Conservation (phyloP, 2,329 filamentous ascomycete genomes). For the Bipolaris oryzae region DNA sequence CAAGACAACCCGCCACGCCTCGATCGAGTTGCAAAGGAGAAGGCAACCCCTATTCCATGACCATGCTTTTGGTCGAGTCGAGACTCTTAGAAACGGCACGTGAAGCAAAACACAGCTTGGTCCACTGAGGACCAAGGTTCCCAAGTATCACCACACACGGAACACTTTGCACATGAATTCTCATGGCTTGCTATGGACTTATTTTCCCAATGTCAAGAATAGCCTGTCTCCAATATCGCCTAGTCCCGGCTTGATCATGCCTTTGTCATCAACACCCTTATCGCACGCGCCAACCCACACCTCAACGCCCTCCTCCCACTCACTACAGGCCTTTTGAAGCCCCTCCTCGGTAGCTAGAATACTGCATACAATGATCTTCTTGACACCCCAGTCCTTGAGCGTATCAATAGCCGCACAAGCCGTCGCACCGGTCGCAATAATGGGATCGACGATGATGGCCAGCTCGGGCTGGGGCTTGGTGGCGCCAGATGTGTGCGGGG, state of each 20-base stretch:
- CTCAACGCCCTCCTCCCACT: conserved; percentile 78
- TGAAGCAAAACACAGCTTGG: neutral
- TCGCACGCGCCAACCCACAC: conserved; percentile 87
- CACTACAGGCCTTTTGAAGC: conserved; percentile 70
- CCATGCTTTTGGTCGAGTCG: neutral
- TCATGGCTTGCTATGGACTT: neutral
- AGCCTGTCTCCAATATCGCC: conserved; percentile 90
- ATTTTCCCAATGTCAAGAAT: conserved; percentile 85
- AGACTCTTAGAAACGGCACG: neutral
- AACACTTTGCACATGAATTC: neutral
- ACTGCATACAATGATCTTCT: conserved; percentile 75
- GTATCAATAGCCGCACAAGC: conserved; percentile 89
- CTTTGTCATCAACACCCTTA: conserved; percentile 71
- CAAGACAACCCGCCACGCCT: neutral
- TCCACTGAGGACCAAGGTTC: neutral
- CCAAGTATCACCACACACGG: neutral
- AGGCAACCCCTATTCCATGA: neutral
- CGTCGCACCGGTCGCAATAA: conserved; percentile 93
- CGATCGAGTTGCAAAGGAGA: neutral
- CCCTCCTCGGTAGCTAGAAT: conserved; percentile 76
- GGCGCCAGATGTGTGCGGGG: conserved; percentile 50
- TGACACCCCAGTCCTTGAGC: conserved; percentile 88
- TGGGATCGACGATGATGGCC: conserved; percentile 85
- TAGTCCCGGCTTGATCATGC: conserved; percentile 89
- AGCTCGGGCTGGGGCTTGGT: conserved; percentile 58